Percentiles rank a stretch among this genome's conserved stretches.
These are phyloP conservation scores for Lunularia cruciata DNA, from an alignment of 225 moss, liverwort and hornwort species.

Conservation along the genomic window DNA sequence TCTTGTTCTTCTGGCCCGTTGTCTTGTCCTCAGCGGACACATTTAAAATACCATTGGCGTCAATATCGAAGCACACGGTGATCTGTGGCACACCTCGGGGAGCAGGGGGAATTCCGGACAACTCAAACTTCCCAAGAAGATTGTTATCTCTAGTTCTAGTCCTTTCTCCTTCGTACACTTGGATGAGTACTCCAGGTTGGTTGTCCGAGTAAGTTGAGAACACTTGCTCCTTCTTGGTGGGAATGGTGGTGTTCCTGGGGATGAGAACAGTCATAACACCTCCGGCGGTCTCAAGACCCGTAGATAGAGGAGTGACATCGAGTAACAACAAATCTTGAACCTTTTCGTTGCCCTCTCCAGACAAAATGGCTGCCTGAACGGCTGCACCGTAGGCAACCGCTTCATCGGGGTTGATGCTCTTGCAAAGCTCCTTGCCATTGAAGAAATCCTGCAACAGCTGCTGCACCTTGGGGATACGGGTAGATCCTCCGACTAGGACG, in stretches of 20 bases:
- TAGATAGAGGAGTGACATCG: constrained; percentile 18
- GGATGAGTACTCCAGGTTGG: constrained; percentile 27
- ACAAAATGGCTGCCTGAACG: constrained; percentile 18
- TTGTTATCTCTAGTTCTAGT: constrained; percentile 28
- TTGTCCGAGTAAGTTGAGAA: constrained; percentile 29
- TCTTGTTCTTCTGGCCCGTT: constrained; percentile 20
- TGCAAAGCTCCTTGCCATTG: constrained; percentile 36
- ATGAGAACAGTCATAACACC: constrained; percentile 28
- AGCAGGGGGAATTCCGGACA: constrained; percentile 27
- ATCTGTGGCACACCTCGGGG: constrained; percentile 26
- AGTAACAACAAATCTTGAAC: constrained; percentile 19
- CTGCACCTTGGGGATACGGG: constrained; percentile 36
- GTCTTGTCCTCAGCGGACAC: constrained; percentile 26
- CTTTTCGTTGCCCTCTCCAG: constrained; percentile 25
- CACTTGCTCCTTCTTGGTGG: constrained; percentile 28
- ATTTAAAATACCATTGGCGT: constrained; percentile 29
- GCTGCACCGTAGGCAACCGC: constrained; percentile 26
- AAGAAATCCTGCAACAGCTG: constrained; percentile 31
- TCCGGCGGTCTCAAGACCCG: constrained; percentile 20
- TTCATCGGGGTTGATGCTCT: constrained; percentile 29
- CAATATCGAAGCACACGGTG: constrained; percentile 27
- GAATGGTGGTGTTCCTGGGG: constrained; percentile 22
- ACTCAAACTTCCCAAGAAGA: constrained; percentile 24
- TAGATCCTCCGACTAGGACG: constrained; percentile 27
- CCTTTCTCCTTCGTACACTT: constrained; percentile 29